A percentile compares a stretch with the other conserved stretches of the same genome.
Evolutionary conservation across 352 stramenopile species (phyloP).

Genomic region (Phytophthora sojae): DNA sequence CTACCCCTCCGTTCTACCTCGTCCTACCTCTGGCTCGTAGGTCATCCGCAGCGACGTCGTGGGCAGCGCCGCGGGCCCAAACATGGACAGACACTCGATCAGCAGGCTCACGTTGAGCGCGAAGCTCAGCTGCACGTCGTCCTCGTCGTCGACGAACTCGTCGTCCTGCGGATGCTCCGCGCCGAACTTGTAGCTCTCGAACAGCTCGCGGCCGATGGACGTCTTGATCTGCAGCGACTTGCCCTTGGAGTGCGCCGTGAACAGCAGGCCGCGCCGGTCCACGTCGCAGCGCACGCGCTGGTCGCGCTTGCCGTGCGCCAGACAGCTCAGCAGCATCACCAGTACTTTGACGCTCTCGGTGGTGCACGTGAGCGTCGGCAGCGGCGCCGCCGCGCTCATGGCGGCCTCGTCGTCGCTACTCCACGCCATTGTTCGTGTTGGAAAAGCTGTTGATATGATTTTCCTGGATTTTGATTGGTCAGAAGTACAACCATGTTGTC

Average conservation of each 20-base stretch:
- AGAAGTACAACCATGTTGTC: background rate
- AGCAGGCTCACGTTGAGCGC: conserved; percentile 74
- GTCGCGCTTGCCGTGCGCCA: conserved; percentile 76
- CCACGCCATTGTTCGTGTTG: conserved; percentile 24
- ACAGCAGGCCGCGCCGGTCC: conserved; percentile 67
- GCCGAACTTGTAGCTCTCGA: conserved; percentile 71
- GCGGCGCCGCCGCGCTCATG: conserved; percentile 6
- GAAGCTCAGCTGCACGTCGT: conserved; percentile 69
- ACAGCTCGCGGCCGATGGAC: conserved; percentile 76
- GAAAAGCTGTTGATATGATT: background rate
- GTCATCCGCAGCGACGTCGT: conserved; percentile 83
- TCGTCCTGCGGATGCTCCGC: conserved; percentile 17
- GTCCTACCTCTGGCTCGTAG: conserved; percentile 61
- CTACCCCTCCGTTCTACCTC: conserved; percentile 2
- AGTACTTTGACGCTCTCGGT: conserved; percentile 80
- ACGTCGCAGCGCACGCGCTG: conserved; percentile 84
- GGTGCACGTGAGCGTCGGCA: conserved; percentile 60
- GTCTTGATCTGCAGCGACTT: conserved; percentile 91
- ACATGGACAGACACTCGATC: conserved; percentile 86
- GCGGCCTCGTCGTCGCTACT: conserved; percentile 31
- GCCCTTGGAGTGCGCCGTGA: conserved; percentile 83
- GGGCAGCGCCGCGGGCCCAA: conserved; percentile 62
- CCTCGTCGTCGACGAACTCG: conserved; percentile 26
- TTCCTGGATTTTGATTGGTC: background rate
- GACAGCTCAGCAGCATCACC: conserved; percentile 73